These are phyloP conservation scores for Suillus tomentosus DNA, from an alignment of 768 basidiomycete genomes.

Conservation along the genomic window DNA sequence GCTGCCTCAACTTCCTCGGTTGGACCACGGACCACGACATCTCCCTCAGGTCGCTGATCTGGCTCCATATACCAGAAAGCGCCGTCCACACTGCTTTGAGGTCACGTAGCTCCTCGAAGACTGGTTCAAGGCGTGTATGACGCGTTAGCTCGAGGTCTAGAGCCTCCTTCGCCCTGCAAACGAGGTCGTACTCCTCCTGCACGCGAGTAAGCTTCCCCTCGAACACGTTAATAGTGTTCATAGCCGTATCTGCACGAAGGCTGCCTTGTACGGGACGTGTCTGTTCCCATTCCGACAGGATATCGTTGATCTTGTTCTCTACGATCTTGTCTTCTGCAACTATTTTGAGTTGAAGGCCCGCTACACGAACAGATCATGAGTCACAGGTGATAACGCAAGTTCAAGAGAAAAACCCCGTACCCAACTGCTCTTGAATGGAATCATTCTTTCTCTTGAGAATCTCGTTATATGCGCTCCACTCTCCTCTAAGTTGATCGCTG, in stretches of 20 bases:
- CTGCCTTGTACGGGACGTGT: slow-evolving; percentile 96
- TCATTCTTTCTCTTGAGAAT: slow-evolving; percentile 98
- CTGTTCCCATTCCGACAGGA: slow-evolving; percentile 91
- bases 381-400: slow-evolving; percentile 2
- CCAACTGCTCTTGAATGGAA: slow-evolving; percentile 96
- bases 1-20: slow-evolving; percentile 91
- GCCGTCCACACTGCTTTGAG: slow-evolving; percentile 99
- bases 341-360: slow-evolving; percentile 97
- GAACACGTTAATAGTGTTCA: slow-evolving; percentile 95
- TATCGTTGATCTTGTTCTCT: slow-evolving; percentile 92
- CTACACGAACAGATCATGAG: slow-evolving; percentile 41
- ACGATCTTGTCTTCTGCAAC: slow-evolving; percentile 99
- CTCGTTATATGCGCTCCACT: slow-evolving; percentile 99
- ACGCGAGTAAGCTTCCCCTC: slow-evolving; percentile 89
- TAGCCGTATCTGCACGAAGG: slow-evolving; percentile 93
- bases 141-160: slow-evolving; percentile 89
- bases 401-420: slow-evolving; percentile 45
- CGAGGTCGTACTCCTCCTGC: slow-evolving; percentile 93
- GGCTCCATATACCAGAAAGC: slow-evolving; percentile 94
- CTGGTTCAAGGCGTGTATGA: slow-evolving; percentile 89
- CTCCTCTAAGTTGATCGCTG: slow-evolving; percentile 94
- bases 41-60: slow-evolving; percentile 87
- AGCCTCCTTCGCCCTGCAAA: slow-evolving; percentile 95
- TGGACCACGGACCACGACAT: slow-evolving; percentile 90
- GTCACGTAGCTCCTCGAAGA: slow-evolving; percentile 93